Evolutionary conservation across 2,329 filamentous ascomycete genomes (phyloP).

Genomic region (Ophiosphaerella narmari): DNA sequence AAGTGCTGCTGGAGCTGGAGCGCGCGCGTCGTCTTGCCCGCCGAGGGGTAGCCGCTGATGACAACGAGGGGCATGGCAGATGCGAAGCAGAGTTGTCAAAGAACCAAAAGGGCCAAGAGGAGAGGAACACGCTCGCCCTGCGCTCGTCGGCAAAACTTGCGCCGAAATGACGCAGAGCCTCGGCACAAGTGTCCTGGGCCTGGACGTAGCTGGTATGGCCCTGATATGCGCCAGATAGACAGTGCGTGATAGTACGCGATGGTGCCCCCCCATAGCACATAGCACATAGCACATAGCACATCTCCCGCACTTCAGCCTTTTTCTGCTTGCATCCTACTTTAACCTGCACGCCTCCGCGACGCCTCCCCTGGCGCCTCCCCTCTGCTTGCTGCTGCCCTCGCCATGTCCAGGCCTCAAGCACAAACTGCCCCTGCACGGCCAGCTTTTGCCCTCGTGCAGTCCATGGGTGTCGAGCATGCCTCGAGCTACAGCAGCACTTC

Average conservation of each 20-base stretch:
- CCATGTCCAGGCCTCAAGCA: conserved; percentile 30
- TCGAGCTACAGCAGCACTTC: conserved; percentile 50
- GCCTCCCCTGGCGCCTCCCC: conserved; percentile 7
- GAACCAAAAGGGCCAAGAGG: no score
- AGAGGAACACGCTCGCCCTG: background rate
- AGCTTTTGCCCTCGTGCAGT: conserved; percentile 44
- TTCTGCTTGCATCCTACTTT: conserved; percentile 10
- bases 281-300: no score
- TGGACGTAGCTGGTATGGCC: no score
- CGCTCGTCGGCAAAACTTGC: conserved; percentile 23
- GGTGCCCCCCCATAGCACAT: no score
- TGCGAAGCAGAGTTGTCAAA: no score
- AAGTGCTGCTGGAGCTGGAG: conserved; percentile 70
- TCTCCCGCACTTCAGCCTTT: conserved; percentile 14
- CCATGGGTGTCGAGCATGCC: conserved; percentile 29
- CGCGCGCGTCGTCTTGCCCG: conserved; percentile 66
- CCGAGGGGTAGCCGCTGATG: conserved; percentile 65
- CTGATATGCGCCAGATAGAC: background rate
- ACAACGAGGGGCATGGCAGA: conserved; percentile 55
- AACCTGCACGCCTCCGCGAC: conserved; percentile 15
- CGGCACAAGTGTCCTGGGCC: conserved; percentile 12
- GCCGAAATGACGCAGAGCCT: conserved; percentile 18
- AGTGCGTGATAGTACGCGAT: conserved; percentile 4
- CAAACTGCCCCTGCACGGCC: conserved; percentile 30
- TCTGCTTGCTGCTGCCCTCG: background rate